A percentile compares a stretch with the other conserved stretches of the same genome.
phyloP scores from a whole-genome alignment of 1,139 yeast genomes.

The Magnusiomyces magnusii region DNA sequence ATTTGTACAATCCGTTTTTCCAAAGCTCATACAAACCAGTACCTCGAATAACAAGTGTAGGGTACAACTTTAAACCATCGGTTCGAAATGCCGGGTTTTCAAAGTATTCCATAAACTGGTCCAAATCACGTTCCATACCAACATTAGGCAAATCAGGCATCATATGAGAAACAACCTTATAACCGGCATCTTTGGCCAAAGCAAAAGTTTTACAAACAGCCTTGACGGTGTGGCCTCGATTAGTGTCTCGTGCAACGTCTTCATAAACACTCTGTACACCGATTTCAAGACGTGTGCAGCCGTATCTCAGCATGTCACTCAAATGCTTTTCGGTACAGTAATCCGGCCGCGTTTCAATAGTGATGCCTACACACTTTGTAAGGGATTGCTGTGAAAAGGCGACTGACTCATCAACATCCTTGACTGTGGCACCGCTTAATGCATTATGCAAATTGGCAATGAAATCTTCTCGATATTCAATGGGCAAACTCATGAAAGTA shows the following conservation, averaged over 20 bases:
- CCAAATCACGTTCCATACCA: constrained; percentile 96
- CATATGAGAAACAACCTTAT: constrained; percentile 97
- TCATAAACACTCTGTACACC: constrained; percentile 98
- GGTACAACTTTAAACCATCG: constrained; percentile 92
- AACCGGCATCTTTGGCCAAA: constrained; percentile 95
- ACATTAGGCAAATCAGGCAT: constrained; percentile 99
- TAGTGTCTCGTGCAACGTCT: constrained; percentile 97
- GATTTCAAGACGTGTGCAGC: constrained; percentile 93
- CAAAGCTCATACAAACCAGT: constrained; percentile 95
- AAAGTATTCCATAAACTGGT: constrained; percentile 91
- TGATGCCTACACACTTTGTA: constrained; percentile 97
- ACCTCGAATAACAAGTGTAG: constrained; percentile 94
- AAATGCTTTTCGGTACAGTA: constrained; percentile 95
- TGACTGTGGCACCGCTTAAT: constrained; percentile 85
- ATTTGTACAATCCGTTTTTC: constrained; percentile 92
- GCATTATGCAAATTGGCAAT: constrained; percentile 92
- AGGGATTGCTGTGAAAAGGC: constrained; percentile 86
- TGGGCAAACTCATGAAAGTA: constrained; percentile 92
- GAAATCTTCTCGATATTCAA: constrained; percentile 80
- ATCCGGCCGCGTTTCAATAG: constrained; percentile 98
- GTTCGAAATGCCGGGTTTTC: constrained; percentile 97
- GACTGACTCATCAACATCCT: constrained; percentile 84
- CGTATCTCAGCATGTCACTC: constrained; percentile 91
- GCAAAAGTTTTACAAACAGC: constrained; percentile 96
- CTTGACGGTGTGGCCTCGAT: constrained; percentile 95